Percentiles rank a stretch among this genome's conserved stretches.
Conservation (phyloP, 495 filamentous ascomycete genomes). For the Penicillium desertorum region DNA sequence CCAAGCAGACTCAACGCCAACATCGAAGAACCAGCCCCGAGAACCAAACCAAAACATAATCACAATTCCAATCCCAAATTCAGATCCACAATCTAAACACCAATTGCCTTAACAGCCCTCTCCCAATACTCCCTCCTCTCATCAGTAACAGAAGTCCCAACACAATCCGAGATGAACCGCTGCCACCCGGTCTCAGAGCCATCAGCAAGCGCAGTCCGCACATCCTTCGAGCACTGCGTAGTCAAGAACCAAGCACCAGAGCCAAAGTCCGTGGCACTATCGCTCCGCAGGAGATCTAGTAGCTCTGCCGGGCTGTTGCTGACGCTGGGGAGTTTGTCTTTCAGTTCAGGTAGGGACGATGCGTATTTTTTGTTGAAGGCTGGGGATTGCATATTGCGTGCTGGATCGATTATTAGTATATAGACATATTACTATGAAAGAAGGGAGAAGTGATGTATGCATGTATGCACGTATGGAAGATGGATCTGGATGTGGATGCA, state of each 20-base stretch:
- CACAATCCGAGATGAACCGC: slow-evolving; percentile 62
- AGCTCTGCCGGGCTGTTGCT: slow-evolving; percentile 45
- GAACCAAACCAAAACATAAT: not conserved
- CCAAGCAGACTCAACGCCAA: not conserved
- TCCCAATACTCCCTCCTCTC: slow-evolving; percentile 59
- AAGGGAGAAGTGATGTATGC: no score
- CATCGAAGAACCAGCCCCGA: slow-evolving; percentile 18
- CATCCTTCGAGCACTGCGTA: slow-evolving; percentile 56
- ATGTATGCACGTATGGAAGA: no score
- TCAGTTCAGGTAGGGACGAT: slow-evolving; percentile 51
- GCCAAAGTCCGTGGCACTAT: slow-evolving; percentile 66
- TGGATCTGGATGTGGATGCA: not conserved
- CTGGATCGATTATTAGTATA: slow-evolving; percentile 14
- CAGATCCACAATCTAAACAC: slow-evolving; percentile 11
- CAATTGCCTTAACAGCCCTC: slow-evolving; percentile 41
- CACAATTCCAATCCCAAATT: not conserved
- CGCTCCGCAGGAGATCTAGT: slow-evolving; percentile 56
- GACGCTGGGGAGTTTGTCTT: slow-evolving; percentile 36
- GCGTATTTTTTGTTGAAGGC: slow-evolving; percentile 64
- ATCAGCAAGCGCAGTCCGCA: slow-evolving; percentile 47
- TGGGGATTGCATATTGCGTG: slow-evolving; percentile 73
- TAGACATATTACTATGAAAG: no score
- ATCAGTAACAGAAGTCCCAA: slow-evolving; percentile 53
- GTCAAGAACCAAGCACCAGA: slow-evolving; percentile 73
- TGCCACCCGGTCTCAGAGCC: slow-evolving; percentile 57